These are phyloP conservation scores for Starmerella apis DNA, from an alignment of 805 yeast genomes.

Conservation along the genomic window DNA sequence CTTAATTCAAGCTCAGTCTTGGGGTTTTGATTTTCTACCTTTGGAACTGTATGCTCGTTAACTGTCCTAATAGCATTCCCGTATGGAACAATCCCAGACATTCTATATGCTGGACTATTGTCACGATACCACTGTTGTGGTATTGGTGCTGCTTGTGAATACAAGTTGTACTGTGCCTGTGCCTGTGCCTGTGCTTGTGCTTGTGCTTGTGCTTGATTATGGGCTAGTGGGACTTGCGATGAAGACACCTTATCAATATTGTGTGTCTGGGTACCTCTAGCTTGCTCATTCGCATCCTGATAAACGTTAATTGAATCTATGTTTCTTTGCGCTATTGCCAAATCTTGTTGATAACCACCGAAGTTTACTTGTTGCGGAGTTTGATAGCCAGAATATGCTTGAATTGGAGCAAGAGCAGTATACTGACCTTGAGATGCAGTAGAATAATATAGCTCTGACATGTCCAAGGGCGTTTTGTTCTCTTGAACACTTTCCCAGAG, in stretches of 20 bases:
- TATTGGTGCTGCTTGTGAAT: neutral
- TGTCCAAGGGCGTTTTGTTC: neutral
- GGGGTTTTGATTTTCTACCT: neutral
- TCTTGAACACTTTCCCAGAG: slow-evolving; percentile 21
- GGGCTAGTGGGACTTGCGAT: neutral
- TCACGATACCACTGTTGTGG: neutral
- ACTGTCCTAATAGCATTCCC: neutral
- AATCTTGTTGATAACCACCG: neutral
- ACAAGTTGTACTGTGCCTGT: neutral
- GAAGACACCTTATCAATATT: neutral
- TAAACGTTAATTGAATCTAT: neutral
- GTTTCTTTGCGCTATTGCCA: neutral
- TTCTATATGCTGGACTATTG: neutral
- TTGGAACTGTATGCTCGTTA: neutral
- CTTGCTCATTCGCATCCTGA: neutral
- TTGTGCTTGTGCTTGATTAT: neutral
- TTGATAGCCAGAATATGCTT: neutral
- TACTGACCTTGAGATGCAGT: neutral
- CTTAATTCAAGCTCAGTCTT: neutral
- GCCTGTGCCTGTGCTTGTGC: too few species aligned
- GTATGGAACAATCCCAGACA: neutral
- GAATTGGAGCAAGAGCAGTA: neutral
- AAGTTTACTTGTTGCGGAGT: neutral
- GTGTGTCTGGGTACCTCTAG: neutral
- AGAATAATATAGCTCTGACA: neutral